Percentiles rank a stretch among this genome's conserved stretches.
phyloP scores from a whole-genome alignment of 2,329 filamentous ascomycete genomes.

The Pseudogymnoascus sp. region DNA sequence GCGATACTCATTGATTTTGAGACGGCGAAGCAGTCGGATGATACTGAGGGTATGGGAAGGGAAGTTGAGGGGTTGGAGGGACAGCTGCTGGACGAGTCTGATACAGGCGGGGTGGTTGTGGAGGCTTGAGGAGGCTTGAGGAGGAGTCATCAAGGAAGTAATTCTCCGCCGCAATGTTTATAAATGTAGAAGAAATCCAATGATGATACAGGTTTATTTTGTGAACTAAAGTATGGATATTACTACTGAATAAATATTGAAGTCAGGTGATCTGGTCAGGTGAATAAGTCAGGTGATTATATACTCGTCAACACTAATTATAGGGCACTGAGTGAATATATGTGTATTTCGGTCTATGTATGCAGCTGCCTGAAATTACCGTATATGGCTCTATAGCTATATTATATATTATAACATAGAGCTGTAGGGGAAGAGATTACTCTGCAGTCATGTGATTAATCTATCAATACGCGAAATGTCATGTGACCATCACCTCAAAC shows the following conservation, averaged over 20 bases:
- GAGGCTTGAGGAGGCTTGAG: not conserved
- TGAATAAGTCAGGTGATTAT: not conserved
- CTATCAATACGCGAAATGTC: too few relatives aligned
- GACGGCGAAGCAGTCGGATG: conserved; percentile 12
- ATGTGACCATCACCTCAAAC: not conserved
- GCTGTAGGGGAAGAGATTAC: too few relatives aligned
- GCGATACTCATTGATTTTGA: conserved; percentile 31
- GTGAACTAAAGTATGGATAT: too few relatives aligned
- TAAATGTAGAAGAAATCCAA: not conserved
- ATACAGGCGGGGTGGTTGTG: conserved; percentile 7
- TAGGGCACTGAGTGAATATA: too few relatives aligned
- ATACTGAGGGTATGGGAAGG: conserved; percentile 9
- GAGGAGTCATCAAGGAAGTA: not conserved
- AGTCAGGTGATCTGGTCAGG: too few relatives aligned
- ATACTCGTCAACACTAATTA: not conserved
- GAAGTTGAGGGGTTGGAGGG: conserved; percentile 11
- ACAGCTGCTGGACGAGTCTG: conserved; percentile 11
- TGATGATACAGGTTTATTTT: too few relatives aligned
- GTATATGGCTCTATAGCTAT: too few relatives aligned
- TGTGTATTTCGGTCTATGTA: too few relatives aligned
- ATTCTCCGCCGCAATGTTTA: not conserved
- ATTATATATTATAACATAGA: too few relatives aligned
- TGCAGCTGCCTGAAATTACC: too few relatives aligned
- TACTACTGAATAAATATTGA: too few relatives aligned
- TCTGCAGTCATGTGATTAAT: too few relatives aligned